These are phyloP conservation scores for Triticum aestivum DNA, from an alignment of 176 grass and related monocot species.

Conservation along the genomic window DNA sequence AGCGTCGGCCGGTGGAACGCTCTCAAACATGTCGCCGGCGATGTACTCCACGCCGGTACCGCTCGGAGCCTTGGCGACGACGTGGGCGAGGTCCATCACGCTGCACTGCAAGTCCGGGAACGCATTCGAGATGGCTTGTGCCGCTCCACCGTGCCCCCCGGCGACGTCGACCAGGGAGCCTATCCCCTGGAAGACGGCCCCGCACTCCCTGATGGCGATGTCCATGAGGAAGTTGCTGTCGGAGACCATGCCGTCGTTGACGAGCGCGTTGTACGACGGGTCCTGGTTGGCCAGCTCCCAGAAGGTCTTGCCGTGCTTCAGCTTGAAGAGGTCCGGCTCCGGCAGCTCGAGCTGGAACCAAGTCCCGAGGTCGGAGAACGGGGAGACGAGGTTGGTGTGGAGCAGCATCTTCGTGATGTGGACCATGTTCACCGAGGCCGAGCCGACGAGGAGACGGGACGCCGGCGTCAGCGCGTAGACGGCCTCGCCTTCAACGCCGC, in stretches of 20 bases:
- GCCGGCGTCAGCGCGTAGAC: conserved; percentile 4
- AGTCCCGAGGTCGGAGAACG: not conserved
- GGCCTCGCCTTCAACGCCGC: not conserved
- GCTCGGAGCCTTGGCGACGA: conserved; percentile 16
- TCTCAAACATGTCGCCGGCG: conserved; percentile 52
- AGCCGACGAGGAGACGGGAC: conserved; percentile 12
- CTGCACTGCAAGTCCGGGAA: conserved; percentile 43
- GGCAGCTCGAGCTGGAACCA: conserved; percentile 24
- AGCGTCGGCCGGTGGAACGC: conserved; percentile 41
- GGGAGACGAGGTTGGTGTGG: not conserved
- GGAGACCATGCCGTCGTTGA: conserved; percentile 39
- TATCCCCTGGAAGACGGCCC: conserved; percentile 32
- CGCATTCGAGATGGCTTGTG: conserved; percentile 27
- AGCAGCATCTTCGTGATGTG: not conserved
- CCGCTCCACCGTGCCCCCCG: conserved; percentile 24
- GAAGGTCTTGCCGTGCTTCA: not conserved
- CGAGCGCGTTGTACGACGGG: not conserved
- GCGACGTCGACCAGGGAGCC: conserved; percentile 49
- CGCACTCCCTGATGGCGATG: not conserved
- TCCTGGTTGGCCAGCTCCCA: conserved; percentile 26
- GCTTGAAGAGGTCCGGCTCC: conserved; percentile 7
- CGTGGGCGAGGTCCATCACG: conserved; percentile 50
- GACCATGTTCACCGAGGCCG: not conserved
- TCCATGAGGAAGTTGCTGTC: conserved; percentile 30
- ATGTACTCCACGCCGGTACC: conserved; percentile 31